These are phyloP conservation scores for Inonotus obliquus DNA, from an alignment of 1,284 basidiomycete species.

Conservation along the genomic window DNA sequence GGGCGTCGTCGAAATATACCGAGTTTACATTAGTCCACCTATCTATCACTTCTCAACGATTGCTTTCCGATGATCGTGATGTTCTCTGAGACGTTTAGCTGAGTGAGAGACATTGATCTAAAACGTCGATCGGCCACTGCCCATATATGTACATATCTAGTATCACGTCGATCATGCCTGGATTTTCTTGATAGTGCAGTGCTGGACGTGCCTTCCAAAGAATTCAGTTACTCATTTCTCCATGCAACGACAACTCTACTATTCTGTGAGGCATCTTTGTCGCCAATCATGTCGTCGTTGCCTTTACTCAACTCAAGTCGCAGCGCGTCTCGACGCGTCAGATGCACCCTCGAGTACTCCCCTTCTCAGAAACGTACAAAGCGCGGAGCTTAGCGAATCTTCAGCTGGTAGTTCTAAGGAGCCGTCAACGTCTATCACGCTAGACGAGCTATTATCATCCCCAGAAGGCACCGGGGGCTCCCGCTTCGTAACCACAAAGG, in stretches of 20 bases:
- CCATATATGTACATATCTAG: not conserved
- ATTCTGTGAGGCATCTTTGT: conserved; percentile 6
- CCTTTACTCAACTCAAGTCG: conserved; percentile 12
- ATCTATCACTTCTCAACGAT: too few species aligned
- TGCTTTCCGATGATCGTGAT: not conserved
- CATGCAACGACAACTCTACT: conserved; percentile 14
- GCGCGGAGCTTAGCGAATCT: not conserved
- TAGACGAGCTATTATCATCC: not conserved
- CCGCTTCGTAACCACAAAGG: conserved; percentile 35
- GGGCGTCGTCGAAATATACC: not conserved
- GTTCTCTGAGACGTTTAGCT: not conserved
- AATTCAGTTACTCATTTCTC: not conserved
- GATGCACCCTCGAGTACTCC: conserved; percentile 2
- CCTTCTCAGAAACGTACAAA: not conserved
- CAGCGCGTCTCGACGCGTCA: not conserved
- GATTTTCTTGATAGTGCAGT: not conserved
- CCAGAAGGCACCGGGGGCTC: conserved; percentile 19
- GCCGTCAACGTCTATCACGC: not conserved
- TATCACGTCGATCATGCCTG: not conserved
- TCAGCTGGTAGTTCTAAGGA: not conserved
- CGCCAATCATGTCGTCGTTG: conserved; percentile 13
- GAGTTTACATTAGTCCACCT: too few species aligned
- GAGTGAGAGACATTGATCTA: not conserved
- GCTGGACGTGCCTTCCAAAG: not conserved
- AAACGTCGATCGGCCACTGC: not conserved